These are phyloP conservation scores for Torulaspora indica DNA, from an alignment of 805 yeast species.

Conservation along the genomic window DNA sequence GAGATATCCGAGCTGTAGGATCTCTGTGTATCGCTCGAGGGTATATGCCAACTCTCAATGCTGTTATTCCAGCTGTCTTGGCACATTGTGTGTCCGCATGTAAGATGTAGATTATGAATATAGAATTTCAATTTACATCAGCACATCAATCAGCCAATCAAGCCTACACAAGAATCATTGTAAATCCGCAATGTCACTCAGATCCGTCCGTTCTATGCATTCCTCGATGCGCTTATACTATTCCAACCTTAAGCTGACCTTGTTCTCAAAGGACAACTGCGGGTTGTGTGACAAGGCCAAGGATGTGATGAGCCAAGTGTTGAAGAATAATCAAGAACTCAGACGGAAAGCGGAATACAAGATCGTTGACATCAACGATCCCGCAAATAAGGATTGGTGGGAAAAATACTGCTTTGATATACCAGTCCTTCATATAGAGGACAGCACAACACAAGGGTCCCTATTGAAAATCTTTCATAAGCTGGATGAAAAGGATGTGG, in stretches of 20 bases:
- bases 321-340: conserved; percentile 20
- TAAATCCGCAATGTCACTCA: conserved; percentile 2
- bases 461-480: conserved; percentile 66
- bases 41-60: too few species aligned
- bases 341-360: conserved; percentile 35
- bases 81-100: background rate
- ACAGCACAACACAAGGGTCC: conserved; percentile 39
- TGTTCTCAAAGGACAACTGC: conserved; percentile 68
- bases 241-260: conserved; percentile 40
- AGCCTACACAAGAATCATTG: too few species aligned
- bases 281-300: conserved; percentile 65
- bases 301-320: conserved; percentile 42
- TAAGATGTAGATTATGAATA: background rate
- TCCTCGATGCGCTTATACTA: conserved; percentile 6
- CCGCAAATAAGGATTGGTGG: conserved; percentile 60
- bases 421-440: conserved; percentile 68
- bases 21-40: too few species aligned
- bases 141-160: too few species aligned
- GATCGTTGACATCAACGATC: conserved; percentile 54
- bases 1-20: too few species aligned
- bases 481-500: conserved; percentile 50
- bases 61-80: too few species aligned
- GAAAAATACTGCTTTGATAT: conserved; percentile 72
- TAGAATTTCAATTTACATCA: too few species aligned
- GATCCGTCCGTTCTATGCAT: conserved; percentile 5